These are phyloP conservation scores for Rhizophlyctis rosea DNA, from an alignment of 192 early-diverging fungal species.

Conservation along the genomic window DNA sequence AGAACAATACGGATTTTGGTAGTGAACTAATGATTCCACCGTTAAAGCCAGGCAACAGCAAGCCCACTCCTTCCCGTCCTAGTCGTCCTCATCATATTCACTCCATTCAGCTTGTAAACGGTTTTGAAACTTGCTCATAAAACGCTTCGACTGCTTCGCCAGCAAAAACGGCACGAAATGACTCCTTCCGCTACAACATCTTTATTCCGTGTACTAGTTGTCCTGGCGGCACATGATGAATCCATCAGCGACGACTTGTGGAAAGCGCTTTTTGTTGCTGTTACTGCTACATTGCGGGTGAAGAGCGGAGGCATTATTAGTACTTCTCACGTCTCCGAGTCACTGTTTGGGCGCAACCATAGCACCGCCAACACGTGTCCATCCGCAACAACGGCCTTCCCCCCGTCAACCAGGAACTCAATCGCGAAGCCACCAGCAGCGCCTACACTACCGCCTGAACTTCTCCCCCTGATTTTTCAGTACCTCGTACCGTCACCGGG, in stretches of 20 bases:
- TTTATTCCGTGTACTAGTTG: neutral
- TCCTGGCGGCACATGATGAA: neutral
- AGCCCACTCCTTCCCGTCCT: too few relatives aligned
- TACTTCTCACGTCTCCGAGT: neutral
- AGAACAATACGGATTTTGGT: too few relatives aligned
- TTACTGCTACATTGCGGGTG: neutral
- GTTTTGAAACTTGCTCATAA: too few relatives aligned
- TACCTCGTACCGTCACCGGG: too few relatives aligned
- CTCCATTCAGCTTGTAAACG: too few relatives aligned
- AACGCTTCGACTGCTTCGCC: too few relatives aligned
- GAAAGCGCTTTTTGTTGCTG: neutral
- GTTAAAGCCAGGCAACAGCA: too few relatives aligned
- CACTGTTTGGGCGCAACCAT: neutral
- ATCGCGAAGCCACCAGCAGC: neutral
- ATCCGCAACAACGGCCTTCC: neutral
- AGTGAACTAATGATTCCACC: too few relatives aligned
- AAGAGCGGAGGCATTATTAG: neutral
- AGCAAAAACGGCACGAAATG: too few relatives aligned
- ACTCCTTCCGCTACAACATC: too few relatives aligned
- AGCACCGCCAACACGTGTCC: neutral
- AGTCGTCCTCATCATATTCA: too few relatives aligned
- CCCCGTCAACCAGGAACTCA: neutral
- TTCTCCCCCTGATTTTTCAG: conserved; percentile 18
- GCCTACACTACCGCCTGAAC: conserved; percentile 17
- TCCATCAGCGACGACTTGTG: neutral